Conservation (phyloP, 2,329 filamentous ascomycete genomes). For the Scedosporium boydii region DNA sequence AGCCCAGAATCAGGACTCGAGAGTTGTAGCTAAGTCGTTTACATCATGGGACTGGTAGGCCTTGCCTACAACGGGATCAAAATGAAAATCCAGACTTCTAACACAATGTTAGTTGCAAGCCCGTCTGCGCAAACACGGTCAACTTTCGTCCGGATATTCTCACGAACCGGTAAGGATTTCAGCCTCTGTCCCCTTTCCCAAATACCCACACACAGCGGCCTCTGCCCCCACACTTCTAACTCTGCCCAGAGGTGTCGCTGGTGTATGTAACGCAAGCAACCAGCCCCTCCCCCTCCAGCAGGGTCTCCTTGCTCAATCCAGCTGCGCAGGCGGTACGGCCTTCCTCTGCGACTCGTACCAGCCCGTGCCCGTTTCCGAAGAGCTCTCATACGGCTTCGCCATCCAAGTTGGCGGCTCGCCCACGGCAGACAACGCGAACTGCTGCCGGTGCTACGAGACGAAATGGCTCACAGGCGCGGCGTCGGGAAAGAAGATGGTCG, state of each 20-base stretch:
- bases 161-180: background rate
- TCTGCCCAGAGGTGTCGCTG: background rate
- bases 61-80: background rate
- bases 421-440: conserved; percentile 11
- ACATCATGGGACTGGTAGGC: background rate
- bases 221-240: background rate
- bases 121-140: background rate
- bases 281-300: background rate
- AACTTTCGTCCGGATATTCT: background rate
- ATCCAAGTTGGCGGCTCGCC: conserved; percentile 13
- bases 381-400: conserved; percentile 14
- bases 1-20: background rate
- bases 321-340: background rate
- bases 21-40: background rate
- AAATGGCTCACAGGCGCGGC: conserved; percentile 12
- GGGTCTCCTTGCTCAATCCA: background rate
- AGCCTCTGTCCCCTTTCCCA: background rate
- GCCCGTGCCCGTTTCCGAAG: conserved; percentile 12
- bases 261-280: background rate
- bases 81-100: background rate
- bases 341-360: conserved; percentile 13
- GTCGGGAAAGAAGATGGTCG: conserved; percentile 13
- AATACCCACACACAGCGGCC: background rate
- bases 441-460: conserved; percentile 15
- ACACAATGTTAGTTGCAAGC: background rate